Base-by-base conservation (phyloP, 768 basidiomycete species). In the Holtermannia corniformis region DNA sequence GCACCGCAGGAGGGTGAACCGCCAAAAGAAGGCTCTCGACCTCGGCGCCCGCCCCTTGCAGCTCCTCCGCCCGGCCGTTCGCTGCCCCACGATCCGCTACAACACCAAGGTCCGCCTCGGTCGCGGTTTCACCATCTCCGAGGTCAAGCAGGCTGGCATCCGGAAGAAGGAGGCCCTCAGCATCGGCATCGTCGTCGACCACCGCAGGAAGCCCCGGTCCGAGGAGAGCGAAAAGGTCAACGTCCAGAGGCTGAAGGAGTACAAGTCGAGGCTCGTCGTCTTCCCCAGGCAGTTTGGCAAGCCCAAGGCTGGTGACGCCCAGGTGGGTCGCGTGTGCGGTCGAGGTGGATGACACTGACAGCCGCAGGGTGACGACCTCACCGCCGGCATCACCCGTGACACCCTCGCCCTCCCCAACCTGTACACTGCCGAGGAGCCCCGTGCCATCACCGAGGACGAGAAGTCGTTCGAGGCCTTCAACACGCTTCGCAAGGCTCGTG, bases 81-180 rank as follows among this genome's bases (percentile, higher is more conserved):
- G 90, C 74, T 88, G 79, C 55, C 93, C 90, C 67, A 96, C 93
- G 58, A 81, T 93, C 64, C 89, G 90, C 64, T 99, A 97, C 84
- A 99, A 97, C 81, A 82, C 86, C 75, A 95, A 95, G 76, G 74
- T 96, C 68, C 87, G 95, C 61, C 87, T 91, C 73, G 93, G 93
- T 53, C 87, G 92, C 70, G 93, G 95, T 50, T 97, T 97, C 80
- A 91, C 92, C 57, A 77, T 88, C 44, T 80, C 81, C 44, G 95
- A 99, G 76, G 80, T 99, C 73, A 95, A 91, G 79, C 88, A 86
- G 71, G 95, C 92, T 58, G 95, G 95, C 45, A 80, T 99, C 72
- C 84, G 86, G 64, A 82, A 80, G 76, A 95, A 93, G 78, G 86
- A 89, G 76, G 95, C 95, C 20, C 81, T 84, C 45, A 82, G 86